Percentiles rank a stretch among this genome's conserved stretches.
Conservation (phyloP, 495 filamentous ascomycete species). For the Xylaria grammica region DNA sequence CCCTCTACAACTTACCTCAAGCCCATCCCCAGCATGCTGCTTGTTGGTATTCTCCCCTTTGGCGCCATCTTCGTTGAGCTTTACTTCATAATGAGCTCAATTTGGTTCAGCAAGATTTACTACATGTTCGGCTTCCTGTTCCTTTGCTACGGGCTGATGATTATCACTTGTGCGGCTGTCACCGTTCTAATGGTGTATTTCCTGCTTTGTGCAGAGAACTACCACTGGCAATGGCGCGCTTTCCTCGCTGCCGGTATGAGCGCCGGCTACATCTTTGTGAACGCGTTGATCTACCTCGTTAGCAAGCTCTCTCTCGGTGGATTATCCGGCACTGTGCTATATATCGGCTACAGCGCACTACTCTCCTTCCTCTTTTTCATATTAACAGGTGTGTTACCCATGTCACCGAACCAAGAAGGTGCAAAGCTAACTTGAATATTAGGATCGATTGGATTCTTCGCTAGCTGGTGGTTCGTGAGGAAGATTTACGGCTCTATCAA, state of each 20-base stretch:
- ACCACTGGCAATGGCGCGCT: constrained; percentile 97
- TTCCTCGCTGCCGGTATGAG: constrained; percentile 89
- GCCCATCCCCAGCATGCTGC: constrained; percentile 82
- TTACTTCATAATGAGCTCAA: constrained; percentile 96
- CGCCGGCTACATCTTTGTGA: constrained; percentile 86
- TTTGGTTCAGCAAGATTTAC: constrained; percentile 98
- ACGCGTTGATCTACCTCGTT: constrained; percentile 86
- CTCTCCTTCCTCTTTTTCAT: constrained; percentile 92
- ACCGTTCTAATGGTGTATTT: constrained; percentile 95
- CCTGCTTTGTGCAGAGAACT: constrained; percentile 92
- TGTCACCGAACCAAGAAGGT: neutral
- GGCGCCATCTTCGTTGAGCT: constrained; percentile 96
- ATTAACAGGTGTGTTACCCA: constrained; percentile 74
- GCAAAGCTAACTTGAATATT: constrained; percentile 20
- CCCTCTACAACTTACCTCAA: constrained; percentile 79
- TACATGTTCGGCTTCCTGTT: constrained; percentile 99
- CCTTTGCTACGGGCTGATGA: constrained; percentile 96
- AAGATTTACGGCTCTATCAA: constrained; percentile 97
- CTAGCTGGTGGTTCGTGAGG: constrained; percentile 89
- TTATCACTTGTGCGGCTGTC: constrained; percentile 90
- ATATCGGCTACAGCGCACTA: constrained; percentile 89
- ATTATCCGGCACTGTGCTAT: constrained; percentile 83
- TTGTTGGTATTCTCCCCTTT: constrained; percentile 92
- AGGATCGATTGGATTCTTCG: constrained; percentile 96
- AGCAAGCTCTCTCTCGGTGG: constrained; percentile 84